These are phyloP conservation scores for Echinosophora koreensis DNA, from an alignment of 306 rosid species.

Conservation along the genomic window DNA sequence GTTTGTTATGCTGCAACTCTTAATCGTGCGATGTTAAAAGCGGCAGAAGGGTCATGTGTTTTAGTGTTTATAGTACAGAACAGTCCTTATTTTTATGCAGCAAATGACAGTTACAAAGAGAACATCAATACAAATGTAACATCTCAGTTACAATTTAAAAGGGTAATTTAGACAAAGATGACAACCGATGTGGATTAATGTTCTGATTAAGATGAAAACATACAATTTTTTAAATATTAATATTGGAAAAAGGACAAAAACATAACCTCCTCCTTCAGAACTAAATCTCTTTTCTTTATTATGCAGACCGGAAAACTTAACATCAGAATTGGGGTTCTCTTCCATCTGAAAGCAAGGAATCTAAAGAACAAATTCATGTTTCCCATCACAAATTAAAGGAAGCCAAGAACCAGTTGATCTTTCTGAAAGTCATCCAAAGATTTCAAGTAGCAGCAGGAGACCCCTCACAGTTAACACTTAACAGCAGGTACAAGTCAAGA, in stretches of 20 bases:
- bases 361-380: conserved; percentile 1
- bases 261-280: not conserved
- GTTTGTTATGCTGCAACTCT: too few relatives aligned
- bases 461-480: not conserved
- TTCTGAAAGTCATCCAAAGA: not conserved
- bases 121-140: too few relatives aligned
- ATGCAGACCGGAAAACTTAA: not conserved
- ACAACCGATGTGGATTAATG: not conserved
- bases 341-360: conserved; percentile 11
- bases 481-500: not conserved
- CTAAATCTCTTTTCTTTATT: not conserved
- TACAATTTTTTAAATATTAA: not conserved
- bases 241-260: not conserved
- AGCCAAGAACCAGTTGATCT: not conserved
- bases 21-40: too few relatives aligned
- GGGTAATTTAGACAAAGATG: not conserved
- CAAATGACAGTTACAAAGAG: too few relatives aligned
- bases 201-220: not conserved
- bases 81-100: too few relatives aligned
- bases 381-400: not conserved
- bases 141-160: too few relatives aligned
- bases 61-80: too few relatives aligned
- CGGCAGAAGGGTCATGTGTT: too few relatives aligned
- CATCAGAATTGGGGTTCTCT: not conserved
- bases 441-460: not conserved